Percentiles rank a stretch among this genome's conserved stretches.
Conservation (phyloP, 2,329 filamentous ascomycete genomes). For the Pestalotiopsis sp. region DNA sequence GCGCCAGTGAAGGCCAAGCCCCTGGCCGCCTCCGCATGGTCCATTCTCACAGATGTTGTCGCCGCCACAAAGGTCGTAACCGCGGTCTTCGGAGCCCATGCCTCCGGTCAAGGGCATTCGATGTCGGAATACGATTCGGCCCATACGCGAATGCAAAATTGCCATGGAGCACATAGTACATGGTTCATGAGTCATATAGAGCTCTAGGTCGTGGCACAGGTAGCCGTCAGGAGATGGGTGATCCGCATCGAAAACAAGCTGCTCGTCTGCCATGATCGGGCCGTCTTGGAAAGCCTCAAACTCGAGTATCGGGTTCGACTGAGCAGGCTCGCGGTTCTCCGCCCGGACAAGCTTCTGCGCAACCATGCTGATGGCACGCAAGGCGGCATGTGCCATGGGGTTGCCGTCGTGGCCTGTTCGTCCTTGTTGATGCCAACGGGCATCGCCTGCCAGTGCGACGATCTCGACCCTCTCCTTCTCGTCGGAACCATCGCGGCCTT, state of each 20-base stretch:
- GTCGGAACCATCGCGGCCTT: conserved; percentile 14
- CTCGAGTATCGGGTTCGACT: conserved; percentile 42
- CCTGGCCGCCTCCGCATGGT: conserved; percentile 50
- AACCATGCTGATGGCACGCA: conserved; percentile 82
- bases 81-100: conserved; percentile 73
- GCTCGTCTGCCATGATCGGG: conserved; percentile 68
- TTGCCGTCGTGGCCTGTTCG: conserved; percentile 58
- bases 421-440: conserved; percentile 63
- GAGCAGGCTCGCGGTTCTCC: conserved; percentile 43
- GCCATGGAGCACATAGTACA: conserved; percentile 98
- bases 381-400: conserved; percentile 74
- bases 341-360: conserved; percentile 64
- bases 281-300: conserved; percentile 68
- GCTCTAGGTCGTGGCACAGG: conserved; percentile 87
- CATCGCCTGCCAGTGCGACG: conserved; percentile 75
- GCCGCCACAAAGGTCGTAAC: conserved; percentile 38
- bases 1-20: conserved; percentile 70
- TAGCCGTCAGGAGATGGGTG: conserved; percentile 78
- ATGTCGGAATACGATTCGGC: conserved; percentile 76
- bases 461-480: conserved; percentile 46
- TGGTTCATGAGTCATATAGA: conserved; percentile 94
- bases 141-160: conserved; percentile 89
- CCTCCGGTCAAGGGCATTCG: conserved; percentile 82
- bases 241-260: conserved; percentile 60
- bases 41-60: conserved; percentile 29